Percentiles rank a stretch among this genome's conserved stretches.
These are phyloP conservation scores for Penicillium fimorum DNA, from an alignment of 495 filamentous ascomycete species.

Conservation along the genomic window DNA sequence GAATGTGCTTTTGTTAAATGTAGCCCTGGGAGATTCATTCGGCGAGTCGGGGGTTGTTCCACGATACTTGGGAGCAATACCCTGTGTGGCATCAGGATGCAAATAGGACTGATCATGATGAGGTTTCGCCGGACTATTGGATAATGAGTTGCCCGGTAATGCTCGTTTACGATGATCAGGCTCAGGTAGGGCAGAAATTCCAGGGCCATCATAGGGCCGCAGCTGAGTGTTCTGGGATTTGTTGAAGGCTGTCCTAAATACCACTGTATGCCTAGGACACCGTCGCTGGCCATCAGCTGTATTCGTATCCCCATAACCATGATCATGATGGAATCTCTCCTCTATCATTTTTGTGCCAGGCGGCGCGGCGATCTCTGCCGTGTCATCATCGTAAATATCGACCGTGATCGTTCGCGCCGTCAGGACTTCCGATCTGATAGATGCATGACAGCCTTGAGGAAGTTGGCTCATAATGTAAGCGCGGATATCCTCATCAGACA, in stretches of 20 bases:
- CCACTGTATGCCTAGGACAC: conserved; percentile 42
- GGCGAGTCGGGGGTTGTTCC: neutral
- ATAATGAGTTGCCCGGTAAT: neutral
- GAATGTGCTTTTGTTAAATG: conserved; percentile 30
- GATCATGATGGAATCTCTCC: conserved; percentile 48
- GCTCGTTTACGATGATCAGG: conserved; percentile 2
- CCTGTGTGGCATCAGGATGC: neutral
- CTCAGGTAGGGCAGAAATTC: neutral
- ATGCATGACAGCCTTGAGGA: conserved; percentile 50
- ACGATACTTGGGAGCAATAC: conserved; percentile 1
- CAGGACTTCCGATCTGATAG: conserved; percentile 61
- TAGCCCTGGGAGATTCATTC: conserved; percentile 19
- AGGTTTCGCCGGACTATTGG: neutral
- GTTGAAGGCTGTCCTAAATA: conserved; percentile 48
- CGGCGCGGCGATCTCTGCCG: conserved; percentile 59
- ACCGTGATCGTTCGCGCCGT: conserved; percentile 72
- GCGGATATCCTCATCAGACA: conserved; percentile 46
- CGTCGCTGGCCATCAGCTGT: conserved; percentile 16
- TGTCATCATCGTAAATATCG: conserved; percentile 62
- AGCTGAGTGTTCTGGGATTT: conserved; percentile 42
- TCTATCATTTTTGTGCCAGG: conserved; percentile 66
- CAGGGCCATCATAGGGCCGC: conserved; percentile 20
- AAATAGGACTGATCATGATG: conserved; percentile 5
- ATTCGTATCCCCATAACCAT: conserved; percentile 23
- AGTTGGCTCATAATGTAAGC: conserved; percentile 48